Percentiles rank a stretch among this genome's conserved stretches.
phyloP scores from a whole-genome alignment of 2,329 filamentous ascomycete species.

The Nothophaeocryptopus gaeumannii region DNA sequence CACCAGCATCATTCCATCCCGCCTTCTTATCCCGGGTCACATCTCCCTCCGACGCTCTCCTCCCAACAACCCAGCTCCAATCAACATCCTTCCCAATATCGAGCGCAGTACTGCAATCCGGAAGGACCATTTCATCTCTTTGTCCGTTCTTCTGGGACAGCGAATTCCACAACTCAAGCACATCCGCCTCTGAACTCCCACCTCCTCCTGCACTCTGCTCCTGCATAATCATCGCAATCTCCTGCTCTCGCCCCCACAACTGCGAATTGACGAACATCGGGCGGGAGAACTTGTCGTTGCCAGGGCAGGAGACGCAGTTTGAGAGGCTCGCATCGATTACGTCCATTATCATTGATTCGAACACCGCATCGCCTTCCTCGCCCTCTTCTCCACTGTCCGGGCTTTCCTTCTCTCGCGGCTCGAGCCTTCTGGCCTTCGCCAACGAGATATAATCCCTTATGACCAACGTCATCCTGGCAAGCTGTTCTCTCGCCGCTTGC shows the following conservation, averaged over 20 bases:
- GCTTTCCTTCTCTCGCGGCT: neutral
- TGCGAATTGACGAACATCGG: constrained; percentile 11
- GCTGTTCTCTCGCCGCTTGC: constrained; percentile 18
- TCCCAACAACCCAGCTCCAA: neutral
- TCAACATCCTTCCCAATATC: neutral
- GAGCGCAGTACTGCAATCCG: neutral
- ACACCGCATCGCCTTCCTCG: neutral
- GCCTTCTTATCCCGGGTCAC: no score
- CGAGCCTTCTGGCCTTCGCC: neutral
- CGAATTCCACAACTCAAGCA: constrained; percentile 14
- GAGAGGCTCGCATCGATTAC: constrained; percentile 17
- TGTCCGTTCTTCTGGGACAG: neutral
- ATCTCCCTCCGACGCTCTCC: neutral
- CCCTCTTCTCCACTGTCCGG: no score
- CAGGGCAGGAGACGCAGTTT: neutral
- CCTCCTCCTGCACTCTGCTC: constrained; percentile 7
- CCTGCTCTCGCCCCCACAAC: constrained; percentile 15
- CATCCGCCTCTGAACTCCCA: constrained; percentile 8
- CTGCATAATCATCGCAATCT: constrained; percentile 18
- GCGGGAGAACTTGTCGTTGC: neutral
- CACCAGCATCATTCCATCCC: no score
- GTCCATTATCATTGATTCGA: constrained; percentile 16
- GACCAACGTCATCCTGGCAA: constrained; percentile 16
- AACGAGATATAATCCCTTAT: constrained; percentile 6
- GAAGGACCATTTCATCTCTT: constrained; percentile 1